phyloP scores from a whole-genome alignment of 1,284 basidiomycete genomes.

The Rhodofomes roseus region DNA sequence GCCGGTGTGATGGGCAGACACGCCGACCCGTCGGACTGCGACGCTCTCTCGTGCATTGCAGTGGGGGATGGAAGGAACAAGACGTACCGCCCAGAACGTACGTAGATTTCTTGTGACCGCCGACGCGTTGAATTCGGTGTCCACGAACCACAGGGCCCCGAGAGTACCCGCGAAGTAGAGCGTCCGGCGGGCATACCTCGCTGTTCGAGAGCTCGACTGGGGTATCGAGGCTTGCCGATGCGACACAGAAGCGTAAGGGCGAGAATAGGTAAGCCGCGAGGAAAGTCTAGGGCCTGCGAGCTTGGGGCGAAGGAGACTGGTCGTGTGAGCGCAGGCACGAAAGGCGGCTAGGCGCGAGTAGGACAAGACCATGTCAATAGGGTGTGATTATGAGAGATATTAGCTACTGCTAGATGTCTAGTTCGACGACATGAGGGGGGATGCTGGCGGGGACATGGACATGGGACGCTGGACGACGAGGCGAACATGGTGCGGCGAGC shows the following conservation, averaged over 20 bases:
- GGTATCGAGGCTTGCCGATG: background rate
- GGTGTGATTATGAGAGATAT: background rate
- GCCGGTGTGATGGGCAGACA: background rate
- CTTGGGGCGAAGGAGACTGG: background rate
- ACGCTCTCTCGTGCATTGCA: background rate
- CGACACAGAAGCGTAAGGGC: background rate
- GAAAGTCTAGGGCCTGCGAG: too few species aligned
- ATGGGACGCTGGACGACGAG: background rate
- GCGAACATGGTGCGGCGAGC: background rate
- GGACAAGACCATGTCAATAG: background rate
- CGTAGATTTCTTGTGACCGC: slow-evolving; percentile 60
- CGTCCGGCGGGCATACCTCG: slow-evolving; percentile 13
- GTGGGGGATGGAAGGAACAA: background rate
- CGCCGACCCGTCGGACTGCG: background rate
- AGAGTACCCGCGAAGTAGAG: slow-evolving; percentile 37
- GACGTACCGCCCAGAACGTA: slow-evolving; percentile 61
- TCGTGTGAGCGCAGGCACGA: background rate
- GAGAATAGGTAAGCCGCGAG: background rate
- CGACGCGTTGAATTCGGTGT: slow-evolving; percentile 64
- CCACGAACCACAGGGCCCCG: slow-evolving; percentile 47
- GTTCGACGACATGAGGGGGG: too few species aligned
- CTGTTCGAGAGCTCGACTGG: slow-evolving; percentile 2
- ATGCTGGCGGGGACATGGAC: background rate
- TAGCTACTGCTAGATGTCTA: background rate
- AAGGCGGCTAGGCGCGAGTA: background rate